Base-by-base conservation (phyloP, 1,284 basidiomycete genomes). In the Cutaneotrichosporon mucoides region DNA sequence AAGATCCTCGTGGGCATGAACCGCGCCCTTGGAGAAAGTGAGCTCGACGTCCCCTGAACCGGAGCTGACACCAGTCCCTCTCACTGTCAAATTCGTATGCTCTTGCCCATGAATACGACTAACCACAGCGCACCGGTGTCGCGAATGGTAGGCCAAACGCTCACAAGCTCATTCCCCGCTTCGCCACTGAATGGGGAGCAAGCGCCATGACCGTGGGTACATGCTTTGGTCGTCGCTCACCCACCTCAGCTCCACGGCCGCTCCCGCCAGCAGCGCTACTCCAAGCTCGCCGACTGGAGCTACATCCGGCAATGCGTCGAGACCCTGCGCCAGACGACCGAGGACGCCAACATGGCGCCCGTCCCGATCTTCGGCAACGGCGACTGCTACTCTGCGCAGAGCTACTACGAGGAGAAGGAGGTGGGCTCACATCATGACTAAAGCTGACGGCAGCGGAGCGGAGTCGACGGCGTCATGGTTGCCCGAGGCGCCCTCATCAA, bases 291-390 rank as follows among this genome's bases (percentile, higher is more conserved):
- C 6, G 71, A 96, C 73, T 96, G 93, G 90, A 83, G 83, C 41
- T 96, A 96, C 73, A 89, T 98, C 76, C 88, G 86, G 66, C 80
- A 86, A 66, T 96, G 93, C 71, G 92, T 90, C 3, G 83, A 88
- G 3, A 85, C 87, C 8, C 85, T 97, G n/a, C 86, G 93, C n/a
- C 84, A 84, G 5, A 79, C 83, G 35, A 86, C 90, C 71, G 83
- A 81, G 11, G 90, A 94, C 33, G 85, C 89, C 64, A 86, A 86
- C 67, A 67, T 96, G 51, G 83, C 86, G 0, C 85, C 89, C 0
- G 83, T 98, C 12, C 94, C 95, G 0, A 91, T 99, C 45, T 97
- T 96, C 68, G 95, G 95, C 9, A 93, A 93, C 40, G 95, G 95
- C 0, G 95, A 99, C 73, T 90, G 88, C 66, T 98, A 90, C 79